These are phyloP conservation scores for Houttuynia cordata DNA, from an alignment of 164 flowering plant species.

Conservation along the genomic window DNA sequence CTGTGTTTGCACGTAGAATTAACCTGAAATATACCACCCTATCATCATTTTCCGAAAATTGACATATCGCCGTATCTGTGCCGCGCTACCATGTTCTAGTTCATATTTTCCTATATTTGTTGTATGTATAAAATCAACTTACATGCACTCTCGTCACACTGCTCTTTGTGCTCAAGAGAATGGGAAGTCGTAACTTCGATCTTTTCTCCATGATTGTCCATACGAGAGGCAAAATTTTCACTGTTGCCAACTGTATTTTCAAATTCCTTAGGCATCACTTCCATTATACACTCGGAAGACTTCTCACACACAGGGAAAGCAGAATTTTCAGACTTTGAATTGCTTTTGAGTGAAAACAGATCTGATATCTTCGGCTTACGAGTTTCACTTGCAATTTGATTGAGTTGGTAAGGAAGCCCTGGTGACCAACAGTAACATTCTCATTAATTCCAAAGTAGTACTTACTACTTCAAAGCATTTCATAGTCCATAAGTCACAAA, in stretches of 20 bases:
- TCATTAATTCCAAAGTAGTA: not conserved
- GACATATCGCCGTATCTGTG: no score
- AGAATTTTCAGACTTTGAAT: conserved; percentile 12
- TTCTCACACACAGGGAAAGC: conserved; percentile 8
- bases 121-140: no score
- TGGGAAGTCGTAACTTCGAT: not conserved
- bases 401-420: conserved; percentile 95
- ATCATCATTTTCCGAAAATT: no score
- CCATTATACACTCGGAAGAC: conserved; percentile 6
- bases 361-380: conserved; percentile 62
- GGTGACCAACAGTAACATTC: not conserved
- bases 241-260: not conserved
- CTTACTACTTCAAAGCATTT: not conserved
- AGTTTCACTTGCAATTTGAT: conserved; percentile 47
- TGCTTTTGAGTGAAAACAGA: conserved; percentile 44
- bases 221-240: conserved; percentile 5
- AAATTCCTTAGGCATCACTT: conserved; percentile 7
- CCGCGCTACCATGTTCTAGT: no score
- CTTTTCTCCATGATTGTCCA: conserved; percentile 10
- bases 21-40: no score
- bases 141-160: conserved; percentile 7
- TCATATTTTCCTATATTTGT: no score
- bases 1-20: no score
- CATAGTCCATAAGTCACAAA: no score
- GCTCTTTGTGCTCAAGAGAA: conserved; percentile 14